Conservation (phyloP, 805 yeast species). For the Komagataella pastoris region DNA sequence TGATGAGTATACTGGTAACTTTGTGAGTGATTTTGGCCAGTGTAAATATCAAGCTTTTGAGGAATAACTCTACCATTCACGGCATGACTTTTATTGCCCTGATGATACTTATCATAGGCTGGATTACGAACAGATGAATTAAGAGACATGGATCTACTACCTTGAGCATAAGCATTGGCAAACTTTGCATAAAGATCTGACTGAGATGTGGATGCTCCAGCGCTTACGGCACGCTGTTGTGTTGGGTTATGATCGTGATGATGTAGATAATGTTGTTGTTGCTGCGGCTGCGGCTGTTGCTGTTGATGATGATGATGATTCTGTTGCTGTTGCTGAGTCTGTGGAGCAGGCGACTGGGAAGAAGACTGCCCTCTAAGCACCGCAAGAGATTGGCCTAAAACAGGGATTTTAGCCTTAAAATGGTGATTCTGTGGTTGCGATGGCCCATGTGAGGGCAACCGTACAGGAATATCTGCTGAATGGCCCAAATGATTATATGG, state of each 20-base stretch:
- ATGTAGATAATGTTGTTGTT: conserved; percentile 5
- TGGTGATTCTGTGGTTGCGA: background rate
- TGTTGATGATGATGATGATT: conserved; percentile 3
- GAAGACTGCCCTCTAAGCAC: background rate
- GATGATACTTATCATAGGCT: conserved; percentile 20
- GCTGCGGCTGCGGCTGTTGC: conserved; percentile 8
- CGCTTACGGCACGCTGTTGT: background rate
- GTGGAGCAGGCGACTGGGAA: background rate
- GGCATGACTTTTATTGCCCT: conserved; percentile 14
- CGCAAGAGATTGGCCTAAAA: background rate
- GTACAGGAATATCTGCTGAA: background rate
- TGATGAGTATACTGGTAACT: background rate
- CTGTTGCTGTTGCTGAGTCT: conserved; percentile 5
- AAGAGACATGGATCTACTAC: conserved; percentile 5
- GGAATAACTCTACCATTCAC: conserved; percentile 31
- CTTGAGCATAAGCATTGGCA: conserved; percentile 3
- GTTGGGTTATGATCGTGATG: conserved; percentile 5
- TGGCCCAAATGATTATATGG: background rate
- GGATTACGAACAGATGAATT: conserved; percentile 1
- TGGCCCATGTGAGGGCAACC: background rate
- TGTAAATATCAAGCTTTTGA: conserved; percentile 25
- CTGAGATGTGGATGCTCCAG: conserved; percentile 1
- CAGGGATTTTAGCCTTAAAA: background rate
- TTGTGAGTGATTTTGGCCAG: background rate
- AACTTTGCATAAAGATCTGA: conserved; percentile 3